phyloP scores from a whole-genome alignment of 345 rosid species.

The Aethionema arabicum region DNA sequence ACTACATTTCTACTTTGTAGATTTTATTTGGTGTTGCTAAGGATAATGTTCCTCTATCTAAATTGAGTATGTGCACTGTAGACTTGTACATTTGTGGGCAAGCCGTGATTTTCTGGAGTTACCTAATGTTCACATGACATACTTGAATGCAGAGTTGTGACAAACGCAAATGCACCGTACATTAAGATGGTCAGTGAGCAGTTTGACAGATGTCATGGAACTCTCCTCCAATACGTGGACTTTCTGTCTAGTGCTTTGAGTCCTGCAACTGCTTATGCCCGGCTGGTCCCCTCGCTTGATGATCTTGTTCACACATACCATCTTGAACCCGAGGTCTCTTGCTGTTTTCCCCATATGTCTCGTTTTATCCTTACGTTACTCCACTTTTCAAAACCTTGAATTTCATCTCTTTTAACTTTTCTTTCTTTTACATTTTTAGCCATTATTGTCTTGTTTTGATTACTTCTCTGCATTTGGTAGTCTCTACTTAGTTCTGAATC shows the following conservation, averaged over 20 bases:
- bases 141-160: slow-evolving; percentile 72
- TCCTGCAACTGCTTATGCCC: slow-evolving; percentile 75
- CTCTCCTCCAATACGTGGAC: slow-evolving; percentile 98
- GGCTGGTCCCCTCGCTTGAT: slow-evolving; percentile 76
- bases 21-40: slow-evolving; percentile 17
- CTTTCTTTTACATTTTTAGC: slow-evolving; percentile 18
- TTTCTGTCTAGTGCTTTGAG: slow-evolving; percentile 82
- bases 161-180: slow-evolving; percentile 90
- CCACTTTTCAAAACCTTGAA: slow-evolving; percentile 16
- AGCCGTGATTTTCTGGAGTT: slow-evolving; percentile 11
- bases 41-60: slow-evolving; percentile 17
- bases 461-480: slow-evolving; percentile 12
- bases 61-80: slow-evolving; percentile 18
- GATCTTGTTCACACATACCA: slow-evolving; percentile 89
- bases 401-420: slow-evolving; percentile 18
- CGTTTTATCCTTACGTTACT: slow-evolving; percentile 17
- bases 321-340: slow-evolving; percentile 90
- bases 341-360: slow-evolving; percentile 23
- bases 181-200: slow-evolving; percentile 99
- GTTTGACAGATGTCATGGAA: slow-evolving; percentile 97
- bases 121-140: slow-evolving; percentile 19
- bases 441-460: not conserved
- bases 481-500: slow-evolving; percentile 26
- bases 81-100: slow-evolving; percentile 15
- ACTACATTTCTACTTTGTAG: slow-evolving; percentile 21